Evolutionary conservation across 768 basidiomycete species (phyloP).

Genomic region (Boletus bicolor): DNA sequence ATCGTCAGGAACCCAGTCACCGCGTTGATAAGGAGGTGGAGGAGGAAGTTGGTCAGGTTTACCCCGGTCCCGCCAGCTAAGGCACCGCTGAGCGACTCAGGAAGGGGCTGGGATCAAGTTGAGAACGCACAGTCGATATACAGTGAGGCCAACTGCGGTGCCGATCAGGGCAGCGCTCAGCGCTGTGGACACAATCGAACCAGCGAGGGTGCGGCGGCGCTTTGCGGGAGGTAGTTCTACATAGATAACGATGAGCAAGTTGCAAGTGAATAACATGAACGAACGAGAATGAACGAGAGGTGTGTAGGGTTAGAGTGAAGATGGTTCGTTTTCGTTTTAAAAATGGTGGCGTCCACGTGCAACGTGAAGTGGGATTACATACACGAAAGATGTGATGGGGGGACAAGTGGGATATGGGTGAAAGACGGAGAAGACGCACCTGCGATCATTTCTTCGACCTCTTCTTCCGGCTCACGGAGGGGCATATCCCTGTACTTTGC

Average conservation of each 20-base stretch:
- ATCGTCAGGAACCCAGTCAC: slow-evolving; percentile 49
- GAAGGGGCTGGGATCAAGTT: neutral
- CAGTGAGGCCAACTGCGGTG: slow-evolving; percentile 81
- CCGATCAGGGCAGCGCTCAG: slow-evolving; percentile 84
- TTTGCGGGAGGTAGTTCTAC: slow-evolving; percentile 77
- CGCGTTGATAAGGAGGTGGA: slow-evolving; percentile 66
- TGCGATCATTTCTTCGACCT: slow-evolving; percentile 46
- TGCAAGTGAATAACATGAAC: slow-evolving; percentile 33
- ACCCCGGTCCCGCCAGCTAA: slow-evolving; percentile 77
- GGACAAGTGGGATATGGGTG: slow-evolving; percentile 20
- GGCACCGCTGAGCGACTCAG: slow-evolving; percentile 1
- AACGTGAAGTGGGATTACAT: slow-evolving; percentile 23
- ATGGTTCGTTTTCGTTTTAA: slow-evolving; percentile 18
- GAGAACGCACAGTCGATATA: slow-evolving; percentile 74
- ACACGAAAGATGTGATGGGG: slow-evolving; percentile 9
- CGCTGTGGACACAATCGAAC: slow-evolving; percentile 80
- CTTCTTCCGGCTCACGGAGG: slow-evolving; percentile 31
- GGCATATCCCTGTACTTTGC: slow-evolving; percentile 51
- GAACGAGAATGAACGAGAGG: slow-evolving; percentile 14
- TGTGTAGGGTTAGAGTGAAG: slow-evolving; percentile 11
- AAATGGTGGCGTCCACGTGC: slow-evolving; percentile 11
- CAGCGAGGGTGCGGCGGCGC: slow-evolving; percentile 76
- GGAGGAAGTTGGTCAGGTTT: slow-evolving; percentile 45
- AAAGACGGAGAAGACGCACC: slow-evolving; percentile 35
- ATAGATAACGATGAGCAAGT: slow-evolving; percentile 47